A percentile compares a stretch with the other conserved stretches of the same genome.
These are phyloP conservation scores for Neurospora sp. DNA, from an alignment of 495 filamentous ascomycete species.

Conservation along the genomic window DNA sequence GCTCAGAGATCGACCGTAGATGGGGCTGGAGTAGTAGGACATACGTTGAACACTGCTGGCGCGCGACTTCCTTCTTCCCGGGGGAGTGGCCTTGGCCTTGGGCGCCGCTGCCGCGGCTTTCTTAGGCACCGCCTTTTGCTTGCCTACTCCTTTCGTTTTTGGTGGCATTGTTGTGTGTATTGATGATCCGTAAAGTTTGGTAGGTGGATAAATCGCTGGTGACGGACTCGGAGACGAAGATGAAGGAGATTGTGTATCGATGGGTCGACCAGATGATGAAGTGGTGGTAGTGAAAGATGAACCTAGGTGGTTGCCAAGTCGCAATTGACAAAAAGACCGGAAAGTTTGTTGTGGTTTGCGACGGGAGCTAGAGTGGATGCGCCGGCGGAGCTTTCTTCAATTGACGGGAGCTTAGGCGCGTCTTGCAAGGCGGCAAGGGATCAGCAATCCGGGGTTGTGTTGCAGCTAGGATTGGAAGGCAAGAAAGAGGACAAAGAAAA, in stretches of 20 bases:
- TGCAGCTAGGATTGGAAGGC: background rate
- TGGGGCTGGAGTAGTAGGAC: background rate
- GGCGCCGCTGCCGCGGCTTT: background rate
- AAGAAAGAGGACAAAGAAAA: background rate
- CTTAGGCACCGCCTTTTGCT: background rate
- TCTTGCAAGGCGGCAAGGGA: background rate
- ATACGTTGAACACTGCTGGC: constrained; percentile 19
- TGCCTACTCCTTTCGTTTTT: background rate
- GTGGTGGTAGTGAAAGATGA: background rate
- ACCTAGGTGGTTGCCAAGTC: background rate
- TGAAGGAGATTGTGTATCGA: background rate
- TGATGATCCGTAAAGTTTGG: background rate
- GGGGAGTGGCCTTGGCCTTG: background rate
- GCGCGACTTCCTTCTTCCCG: constrained; percentile 4
- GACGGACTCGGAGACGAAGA: background rate
- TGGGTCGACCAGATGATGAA: background rate
- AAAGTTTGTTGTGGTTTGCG: background rate
- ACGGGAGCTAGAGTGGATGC: background rate
- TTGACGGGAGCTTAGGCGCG: background rate
- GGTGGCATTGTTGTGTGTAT: background rate
- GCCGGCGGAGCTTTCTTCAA: background rate
- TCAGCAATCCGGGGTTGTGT: background rate
- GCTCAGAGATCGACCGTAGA: background rate
- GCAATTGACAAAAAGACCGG: background rate
- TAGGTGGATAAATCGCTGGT: background rate